These are phyloP conservation scores for Lactarius tabidus DNA, from an alignment of 768 basidiomycete species.

Conservation along the genomic window DNA sequence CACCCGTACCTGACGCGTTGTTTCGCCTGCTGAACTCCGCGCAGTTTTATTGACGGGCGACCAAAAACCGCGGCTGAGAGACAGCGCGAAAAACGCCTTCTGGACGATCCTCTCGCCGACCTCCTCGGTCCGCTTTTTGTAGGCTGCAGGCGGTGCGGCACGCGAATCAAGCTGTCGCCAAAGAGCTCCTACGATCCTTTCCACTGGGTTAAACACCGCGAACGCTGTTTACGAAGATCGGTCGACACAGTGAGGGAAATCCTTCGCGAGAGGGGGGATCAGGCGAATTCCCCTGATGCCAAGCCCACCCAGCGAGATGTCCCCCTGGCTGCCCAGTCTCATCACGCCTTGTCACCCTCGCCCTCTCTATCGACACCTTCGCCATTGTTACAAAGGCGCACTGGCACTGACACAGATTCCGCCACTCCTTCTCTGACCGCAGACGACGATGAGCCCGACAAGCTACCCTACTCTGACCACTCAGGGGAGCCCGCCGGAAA, in stretches of 20 bases:
- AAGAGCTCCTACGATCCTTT: conserved; percentile 26
- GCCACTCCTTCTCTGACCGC: conserved; percentile 18
- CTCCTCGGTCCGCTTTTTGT: conserved; percentile 23
- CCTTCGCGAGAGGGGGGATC: conserved; percentile 16
- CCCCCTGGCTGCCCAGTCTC: neutral
- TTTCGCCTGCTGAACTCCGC: neutral
- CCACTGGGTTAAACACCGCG: conserved; percentile 26
- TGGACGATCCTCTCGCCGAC: conserved; percentile 25
- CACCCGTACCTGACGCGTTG: neutral
- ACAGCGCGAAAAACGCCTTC: conserved; percentile 23
- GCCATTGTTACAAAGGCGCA: conserved; percentile 6
- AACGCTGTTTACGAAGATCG: conserved; percentile 25
- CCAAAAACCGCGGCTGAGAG: conserved; percentile 25
- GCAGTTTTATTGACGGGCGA: conserved; percentile 22
- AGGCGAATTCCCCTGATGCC: neutral
- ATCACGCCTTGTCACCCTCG: conserved; percentile 1
- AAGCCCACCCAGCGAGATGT: neutral
- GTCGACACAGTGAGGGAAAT: conserved; percentile 18
- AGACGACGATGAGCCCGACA: conserved; percentile 23
- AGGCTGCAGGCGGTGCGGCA: conserved; percentile 24
- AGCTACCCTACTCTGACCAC: neutral
- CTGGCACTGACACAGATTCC: neutral
- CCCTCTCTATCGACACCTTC: conserved; percentile 1
- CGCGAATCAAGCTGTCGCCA: conserved; percentile 25
- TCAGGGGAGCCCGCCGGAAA: neutral